Evolutionary conservation across 1,284 basidiomycete genomes (phyloP).

Genomic region (Ganoderma leucocontextum): DNA sequence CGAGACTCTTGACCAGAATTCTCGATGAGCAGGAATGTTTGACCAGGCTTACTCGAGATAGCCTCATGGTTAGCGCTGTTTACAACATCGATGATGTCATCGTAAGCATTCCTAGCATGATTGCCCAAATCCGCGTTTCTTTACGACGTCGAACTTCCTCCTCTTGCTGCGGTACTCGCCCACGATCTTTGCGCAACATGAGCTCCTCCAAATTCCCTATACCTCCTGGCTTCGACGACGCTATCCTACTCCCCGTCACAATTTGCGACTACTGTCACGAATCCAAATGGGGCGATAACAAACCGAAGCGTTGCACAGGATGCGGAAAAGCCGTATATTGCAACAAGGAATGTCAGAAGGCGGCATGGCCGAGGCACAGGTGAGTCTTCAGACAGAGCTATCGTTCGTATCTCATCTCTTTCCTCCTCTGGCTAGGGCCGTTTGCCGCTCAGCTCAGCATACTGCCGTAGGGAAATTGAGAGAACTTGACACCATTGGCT

Average conservation of each 20-base stretch:
- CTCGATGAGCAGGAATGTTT: not conserved
- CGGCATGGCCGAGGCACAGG: not conserved
- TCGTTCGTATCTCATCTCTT: not conserved
- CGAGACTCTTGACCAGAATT: not conserved
- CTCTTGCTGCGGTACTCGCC: too few species aligned
- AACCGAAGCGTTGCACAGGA: not conserved
- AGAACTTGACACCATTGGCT: too few species aligned
- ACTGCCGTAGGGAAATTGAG: not conserved
- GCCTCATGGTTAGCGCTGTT: too few species aligned
- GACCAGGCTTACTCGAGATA: not conserved
- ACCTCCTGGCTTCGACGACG: not conserved
- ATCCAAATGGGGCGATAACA: not conserved
- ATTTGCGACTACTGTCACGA: not conserved
- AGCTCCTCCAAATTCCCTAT: not conserved
- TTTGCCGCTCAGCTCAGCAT: not conserved
- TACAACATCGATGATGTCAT: too few species aligned
- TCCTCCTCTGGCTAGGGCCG: not conserved
- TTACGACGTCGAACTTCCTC: too few species aligned
- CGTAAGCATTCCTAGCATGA: too few species aligned
- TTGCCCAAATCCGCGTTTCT: too few species aligned
- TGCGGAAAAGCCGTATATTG: not conserved
- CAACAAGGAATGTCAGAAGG: not conserved
- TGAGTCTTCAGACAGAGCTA: not conserved
- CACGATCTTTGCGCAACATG: too few species aligned
- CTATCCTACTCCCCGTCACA: not conserved